phyloP scores from a whole-genome alignment of 208 protist genomes.

The Trypanosoma brucei region DNA sequence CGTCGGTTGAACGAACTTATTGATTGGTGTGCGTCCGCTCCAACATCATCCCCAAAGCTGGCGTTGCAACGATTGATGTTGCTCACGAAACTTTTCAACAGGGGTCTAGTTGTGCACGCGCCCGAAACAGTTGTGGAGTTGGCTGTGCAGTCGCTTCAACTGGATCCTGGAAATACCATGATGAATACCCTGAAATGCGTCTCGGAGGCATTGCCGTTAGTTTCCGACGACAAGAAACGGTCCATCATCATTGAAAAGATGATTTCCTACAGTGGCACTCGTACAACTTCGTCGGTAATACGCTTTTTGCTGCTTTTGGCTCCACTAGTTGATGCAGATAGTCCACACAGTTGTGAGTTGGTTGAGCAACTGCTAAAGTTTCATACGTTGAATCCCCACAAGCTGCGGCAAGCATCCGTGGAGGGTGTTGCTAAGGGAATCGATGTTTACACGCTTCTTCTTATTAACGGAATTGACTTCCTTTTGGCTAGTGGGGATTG shows the following conservation, averaged over 20 bases:
- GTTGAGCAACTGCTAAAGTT: slow-evolving; percentile 35
- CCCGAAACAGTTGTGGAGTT: slow-evolving; percentile 6
- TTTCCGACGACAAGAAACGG: slow-evolving; percentile 13
- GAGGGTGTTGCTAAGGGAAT: slow-evolving; percentile 9
- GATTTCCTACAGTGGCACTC: slow-evolving; percentile 26
- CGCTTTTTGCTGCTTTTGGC: slow-evolving; percentile 42
- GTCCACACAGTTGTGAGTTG: slow-evolving; percentile 21
- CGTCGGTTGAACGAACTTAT: slow-evolving; percentile 1
- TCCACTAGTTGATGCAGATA: slow-evolving; percentile 21
- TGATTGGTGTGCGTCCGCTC: slow-evolving; percentile 7
- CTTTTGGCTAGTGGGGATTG: slow-evolving; percentile 21
- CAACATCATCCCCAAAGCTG: not conserved
- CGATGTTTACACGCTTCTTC: slow-evolving; percentile 15
- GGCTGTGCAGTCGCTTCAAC: slow-evolving; percentile 6
- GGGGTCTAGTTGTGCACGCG: slow-evolving; percentile 6
- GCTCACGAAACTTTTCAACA: slow-evolving; percentile 7
- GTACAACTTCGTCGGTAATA: slow-evolving; percentile 20
- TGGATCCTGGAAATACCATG: slow-evolving; percentile 20
- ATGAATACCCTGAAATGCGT: slow-evolving; percentile 18
- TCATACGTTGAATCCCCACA: slow-evolving; percentile 28
- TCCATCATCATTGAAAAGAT: slow-evolving; percentile 27
- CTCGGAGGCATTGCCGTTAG: slow-evolving; percentile 8
- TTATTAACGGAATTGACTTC: slow-evolving; percentile 24
- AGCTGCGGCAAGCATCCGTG: slow-evolving; percentile 17
- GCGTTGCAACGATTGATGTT: slow-evolving; percentile 14